Evolutionary conservation across 139 green algal species (phyloP), one percentile per base, ranked within the genome.

Genomic region (Pleodorina starrii): DNA sequence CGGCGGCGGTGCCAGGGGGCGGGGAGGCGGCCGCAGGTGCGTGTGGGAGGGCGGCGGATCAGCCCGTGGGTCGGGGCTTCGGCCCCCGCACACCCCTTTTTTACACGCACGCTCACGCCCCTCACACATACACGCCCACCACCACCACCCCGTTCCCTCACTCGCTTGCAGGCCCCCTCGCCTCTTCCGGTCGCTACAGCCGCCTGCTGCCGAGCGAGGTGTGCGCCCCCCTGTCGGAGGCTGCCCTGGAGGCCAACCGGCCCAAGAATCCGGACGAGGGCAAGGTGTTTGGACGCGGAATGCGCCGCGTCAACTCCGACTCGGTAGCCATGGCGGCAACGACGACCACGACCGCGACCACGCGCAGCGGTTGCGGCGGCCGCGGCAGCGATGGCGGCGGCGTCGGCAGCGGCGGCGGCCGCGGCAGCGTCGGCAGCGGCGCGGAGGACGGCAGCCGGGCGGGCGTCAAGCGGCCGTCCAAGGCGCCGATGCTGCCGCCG

Each of bases 221-320:
- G 71, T 71, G 36, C 46, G 50, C 25, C 7, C 48, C 84, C 21
- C 69, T 89, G 46, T 48, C 63, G 48, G 36, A 32, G 11, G 27
- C 42, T 48, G 69, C 78, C n/a, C 17, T 60, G 42, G 80, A 85
- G 71, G 71, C 85, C 23, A 87, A 76, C 46, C 40, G 44, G 27
- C 75, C 85, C 23, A 84, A 87, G 63, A 74, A 94, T 89, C 66
- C 63, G 32, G 91, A 92, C 68, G 93, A 78, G 38, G 91, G 89
- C 7, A 91, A 91, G 76, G 92, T 93, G 48, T 95, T 96, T 88
- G 94, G 95, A 1, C 75, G 87, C 1, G 93, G 95, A 78, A 96
- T 95, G 84, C 87, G 95, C 1, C 14, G 54, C 1, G 90, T 86
- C 35, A 92, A 90, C 78, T 42, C 72, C 7, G 48, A 76, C 66